phyloP scores from a whole-genome alignment of 305 asterid genomes.

The Fraxinus ornus region DNA sequence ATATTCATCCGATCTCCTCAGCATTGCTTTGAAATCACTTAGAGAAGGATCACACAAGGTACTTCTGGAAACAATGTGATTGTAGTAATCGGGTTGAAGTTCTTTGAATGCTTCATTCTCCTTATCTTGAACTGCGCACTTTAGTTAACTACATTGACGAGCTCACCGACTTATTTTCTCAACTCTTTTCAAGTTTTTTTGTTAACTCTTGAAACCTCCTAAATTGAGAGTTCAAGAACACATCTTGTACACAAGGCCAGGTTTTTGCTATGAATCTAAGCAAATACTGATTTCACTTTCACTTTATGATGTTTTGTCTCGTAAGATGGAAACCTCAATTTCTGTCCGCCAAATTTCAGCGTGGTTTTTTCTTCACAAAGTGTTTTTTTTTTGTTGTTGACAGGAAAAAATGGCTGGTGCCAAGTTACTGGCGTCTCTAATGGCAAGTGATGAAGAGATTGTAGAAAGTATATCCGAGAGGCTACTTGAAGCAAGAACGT shows the following conservation, averaged over 20 bases:
- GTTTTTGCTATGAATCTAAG: not conserved
- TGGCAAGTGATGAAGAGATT: slow-evolving; percentile 82
- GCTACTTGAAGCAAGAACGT: slow-evolving; percentile 53
- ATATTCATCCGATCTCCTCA: slow-evolving; percentile 55
- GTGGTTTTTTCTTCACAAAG: not conserved
- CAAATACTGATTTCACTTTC: not conserved
- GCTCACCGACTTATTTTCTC: not conserved
- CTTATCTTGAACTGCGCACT: not conserved
- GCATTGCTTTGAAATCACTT: slow-evolving; percentile 56
- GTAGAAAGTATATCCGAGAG: slow-evolving; percentile 53
- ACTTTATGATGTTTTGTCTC: not conserved
- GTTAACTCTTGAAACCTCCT: not conserved
- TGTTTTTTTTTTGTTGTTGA: not conserved
- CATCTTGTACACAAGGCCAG: not conserved
- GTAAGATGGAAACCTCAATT: not conserved
- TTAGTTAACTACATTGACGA: not conserved
- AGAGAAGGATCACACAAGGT: slow-evolving; percentile 68
- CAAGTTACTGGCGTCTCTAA: slow-evolving; percentile 66
- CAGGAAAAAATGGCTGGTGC: slow-evolving; percentile 76
- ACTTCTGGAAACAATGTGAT: slow-evolving; percentile 17
- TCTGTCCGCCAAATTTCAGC: not conserved
- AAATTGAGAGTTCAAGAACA: not conserved
- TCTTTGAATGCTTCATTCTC: not conserved
- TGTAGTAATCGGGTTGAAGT: not conserved
- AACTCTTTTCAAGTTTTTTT: not conserved